Evolutionary conservation across 1,139 yeast genomes (phyloP), one percentile per base, ranked within the genome.

Genomic region (Pichiaceae sp.): DNA sequence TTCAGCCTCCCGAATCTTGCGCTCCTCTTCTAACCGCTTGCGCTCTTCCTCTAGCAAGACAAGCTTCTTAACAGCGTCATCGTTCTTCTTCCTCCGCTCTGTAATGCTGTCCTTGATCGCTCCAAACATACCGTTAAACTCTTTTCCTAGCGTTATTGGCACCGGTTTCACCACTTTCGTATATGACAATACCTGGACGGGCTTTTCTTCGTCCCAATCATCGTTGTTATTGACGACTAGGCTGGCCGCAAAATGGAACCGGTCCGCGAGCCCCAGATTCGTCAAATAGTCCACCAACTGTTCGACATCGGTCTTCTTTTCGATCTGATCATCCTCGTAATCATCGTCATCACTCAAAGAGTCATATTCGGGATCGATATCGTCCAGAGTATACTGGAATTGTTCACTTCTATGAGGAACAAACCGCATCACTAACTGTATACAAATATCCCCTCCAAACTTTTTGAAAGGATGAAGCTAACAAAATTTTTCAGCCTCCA

Each of bases 331-430:
- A 12, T 29, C 48, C 20, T 23, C 52, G 14, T 49, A 31, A 2
- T 42, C 47, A 9, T 43, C 39, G 54, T 32, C 32, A 5, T 49
- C 55, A 6, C 49, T 40, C 23, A 44, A 35, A 1, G 59, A 53
- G 30, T 52, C 56, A 31, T 49, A 54, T n/a, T 43, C 53, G 1
- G 49, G 41, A 17, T 39, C 46, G 20, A 50, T 40, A 23, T 38
- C 38, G 11, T 38, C 48, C 15, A 36, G 19, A 2, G 47, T 37
- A 15, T 39, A 31, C 26, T 47, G 52, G 17, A 50, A 41, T 3
- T 37, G 32, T 14, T 38, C 39, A 27, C 48, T 38, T 37, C 53
- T 36, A 29, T 54, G 57, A 4, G 60, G 59, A 16, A 47, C 45
- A 38, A 54, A 54, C 30, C 59, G 45, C 60, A 56, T 54, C 44